Conservation (phyloP, 192 early-diverging fungal genomes). For the Coemansia sp. region DNA sequence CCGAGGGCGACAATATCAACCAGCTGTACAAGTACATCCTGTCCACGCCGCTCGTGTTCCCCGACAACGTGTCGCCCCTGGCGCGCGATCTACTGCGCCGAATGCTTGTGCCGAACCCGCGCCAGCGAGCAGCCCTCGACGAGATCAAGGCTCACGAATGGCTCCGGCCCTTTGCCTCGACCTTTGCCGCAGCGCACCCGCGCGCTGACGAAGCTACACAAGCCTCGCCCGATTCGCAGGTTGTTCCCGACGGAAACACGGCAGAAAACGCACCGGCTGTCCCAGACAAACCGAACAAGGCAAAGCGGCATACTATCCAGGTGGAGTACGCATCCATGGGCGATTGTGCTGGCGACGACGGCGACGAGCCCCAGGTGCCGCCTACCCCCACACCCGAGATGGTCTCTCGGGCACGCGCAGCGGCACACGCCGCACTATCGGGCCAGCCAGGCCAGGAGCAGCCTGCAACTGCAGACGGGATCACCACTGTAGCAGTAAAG, state of each 20-base stretch:
- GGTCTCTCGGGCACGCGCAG: conserved; percentile 38
- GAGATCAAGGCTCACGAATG: conserved; percentile 72
- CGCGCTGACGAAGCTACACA: conserved; percentile 9
- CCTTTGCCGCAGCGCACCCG: conserved; percentile 43
- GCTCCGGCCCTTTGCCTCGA: conserved; percentile 49
- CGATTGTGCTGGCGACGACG: background rate
- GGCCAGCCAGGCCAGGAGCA: conserved; percentile 21
- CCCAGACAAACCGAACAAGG: conserved; percentile 34
- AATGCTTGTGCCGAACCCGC: conserved; percentile 91
- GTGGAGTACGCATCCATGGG: conserved; percentile 45
- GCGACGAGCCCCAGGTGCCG: conserved; percentile 8
- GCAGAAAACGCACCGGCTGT: conserved; percentile 33
- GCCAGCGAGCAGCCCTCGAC: conserved; percentile 63
- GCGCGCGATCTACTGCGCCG: conserved; percentile 75
- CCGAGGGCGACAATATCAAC: conserved; percentile 85
- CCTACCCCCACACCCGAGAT: conserved; percentile 24
- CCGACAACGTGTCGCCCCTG: conserved; percentile 70
- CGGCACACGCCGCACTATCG: conserved; percentile 38
- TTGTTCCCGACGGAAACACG: conserved; percentile 6
- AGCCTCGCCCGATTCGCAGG: conserved; percentile 9
- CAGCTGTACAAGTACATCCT: conserved; percentile 81
- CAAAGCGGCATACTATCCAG: conserved; percentile 58
- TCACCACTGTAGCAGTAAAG: conserved; percentile 16
- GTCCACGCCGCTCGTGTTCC: conserved; percentile 74
- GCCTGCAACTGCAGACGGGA: too few relatives aligned